Evolutionary conservation across 225 moss, liverwort and hornwort genomes (phyloP), one percentile per base, ranked within the genome.

Genomic region (Sphagnum tenellum): DNA sequence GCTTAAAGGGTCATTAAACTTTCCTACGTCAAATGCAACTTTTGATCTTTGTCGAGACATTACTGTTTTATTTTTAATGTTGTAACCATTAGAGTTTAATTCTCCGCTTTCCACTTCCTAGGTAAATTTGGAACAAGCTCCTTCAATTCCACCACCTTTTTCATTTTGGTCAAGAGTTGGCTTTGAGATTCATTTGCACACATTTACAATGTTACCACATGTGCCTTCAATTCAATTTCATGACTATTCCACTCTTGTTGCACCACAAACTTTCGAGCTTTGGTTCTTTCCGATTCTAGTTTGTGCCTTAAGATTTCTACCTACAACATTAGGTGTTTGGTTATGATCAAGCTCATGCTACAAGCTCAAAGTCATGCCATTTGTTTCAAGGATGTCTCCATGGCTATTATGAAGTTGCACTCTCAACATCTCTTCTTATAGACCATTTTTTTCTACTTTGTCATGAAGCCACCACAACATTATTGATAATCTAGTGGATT

Each of bases 391-490:
- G n/a, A 76, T 10, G 47, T 74, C 72, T 68, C 64, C 67, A 64
- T 59, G 50, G 61, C 66, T 67, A 56, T 61, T 71, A 45, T 75
- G 47, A 8, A 64, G 79, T 57, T 71, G 73, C 60, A 63, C 64
- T 62, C 49, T 70, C 47, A 86, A 71, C 60, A 14, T 65, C 3
- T 60, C 58, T 44, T 77, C 80, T 4, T 71, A 73, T 53, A 72
- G 49, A 11, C 65, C 46, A 61, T 82, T 69, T 55, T 62, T 68
- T 67, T 59, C 60, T 11, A 83, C 46, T 56, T 55, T 76, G 44
- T 74, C 83, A 10, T 78, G 72, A 62, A 89, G 81, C 81, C 89
- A 78, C 60, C 62, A 68, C 52, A 88, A 69, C 75, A 88, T 73
- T 62, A 75, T 58, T 48, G 86, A 66, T 49, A 75, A 83, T 60